Conservation (phyloP, 306 rosid species). For the Vigna reflexopilosa region DNA sequence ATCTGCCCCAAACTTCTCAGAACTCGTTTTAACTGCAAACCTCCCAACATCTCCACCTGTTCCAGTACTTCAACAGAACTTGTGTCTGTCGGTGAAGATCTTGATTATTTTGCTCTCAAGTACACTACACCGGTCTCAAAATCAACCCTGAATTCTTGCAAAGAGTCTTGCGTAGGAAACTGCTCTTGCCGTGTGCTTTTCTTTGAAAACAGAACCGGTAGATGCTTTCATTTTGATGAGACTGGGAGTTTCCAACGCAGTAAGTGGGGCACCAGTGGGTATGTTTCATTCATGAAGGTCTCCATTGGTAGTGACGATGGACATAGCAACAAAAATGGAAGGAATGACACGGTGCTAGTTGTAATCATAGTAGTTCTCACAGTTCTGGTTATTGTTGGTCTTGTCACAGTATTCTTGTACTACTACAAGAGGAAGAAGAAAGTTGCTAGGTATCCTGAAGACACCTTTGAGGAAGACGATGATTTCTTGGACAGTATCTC, state of each 20-base stretch:
- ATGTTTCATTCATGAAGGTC: slow-evolving; percentile 72
- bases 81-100: slow-evolving; percentile 62
- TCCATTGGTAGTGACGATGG: slow-evolving; percentile 40
- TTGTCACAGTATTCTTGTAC: slow-evolving; percentile 56
- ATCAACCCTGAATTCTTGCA: slow-evolving; percentile 63
- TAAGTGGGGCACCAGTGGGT: slow-evolving; percentile 50
- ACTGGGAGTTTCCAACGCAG: slow-evolving; percentile 75
- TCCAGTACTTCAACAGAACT: slow-evolving; percentile 57
- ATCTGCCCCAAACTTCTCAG: slow-evolving; percentile 81
- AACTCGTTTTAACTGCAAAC: slow-evolving; percentile 63
- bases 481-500: slow-evolving; percentile 75
- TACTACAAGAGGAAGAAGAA: slow-evolving; percentile 46
- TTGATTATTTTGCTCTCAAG: slow-evolving; percentile 74
- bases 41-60: slow-evolving; percentile 68
- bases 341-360: slow-evolving; percentile 45
- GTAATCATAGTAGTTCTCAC: slow-evolving; percentile 52
- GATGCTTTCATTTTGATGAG: slow-evolving; percentile 70
- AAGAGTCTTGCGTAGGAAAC: slow-evolving; percentile 63
- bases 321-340: slow-evolving; percentile 43
- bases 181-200: slow-evolving; percentile 88
- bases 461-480: slow-evolving; percentile 74
- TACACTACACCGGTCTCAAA: slow-evolving; percentile 67
- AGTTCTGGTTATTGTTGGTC: slow-evolving; percentile 49
- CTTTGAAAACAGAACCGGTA: slow-evolving; percentile 73
- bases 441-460: slow-evolving; percentile 45